These are phyloP conservation scores for Petunia secreta DNA, from an alignment of 257 asterid genomes.

Conservation along the genomic window DNA sequence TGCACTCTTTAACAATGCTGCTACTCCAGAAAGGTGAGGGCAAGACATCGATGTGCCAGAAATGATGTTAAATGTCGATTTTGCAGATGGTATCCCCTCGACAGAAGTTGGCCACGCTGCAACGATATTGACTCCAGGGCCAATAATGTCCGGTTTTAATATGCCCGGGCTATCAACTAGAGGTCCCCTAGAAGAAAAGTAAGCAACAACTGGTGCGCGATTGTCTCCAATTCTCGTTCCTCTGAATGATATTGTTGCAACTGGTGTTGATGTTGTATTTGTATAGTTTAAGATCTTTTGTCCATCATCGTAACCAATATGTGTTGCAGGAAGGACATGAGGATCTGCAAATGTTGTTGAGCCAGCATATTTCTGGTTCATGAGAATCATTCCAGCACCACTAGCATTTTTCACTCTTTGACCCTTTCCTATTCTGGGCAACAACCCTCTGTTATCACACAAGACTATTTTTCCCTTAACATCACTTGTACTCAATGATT, in stretches of 20 bases:
- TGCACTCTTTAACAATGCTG: constrained; percentile 21
- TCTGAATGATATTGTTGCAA: constrained; percentile 25
- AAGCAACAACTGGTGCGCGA: constrained; percentile 20
- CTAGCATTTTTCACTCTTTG: constrained; percentile 19
- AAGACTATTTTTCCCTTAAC: constrained; percentile 3
- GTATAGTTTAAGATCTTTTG: constrained; percentile 18
- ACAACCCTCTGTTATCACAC: not conserved
- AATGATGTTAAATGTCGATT: constrained; percentile 5
- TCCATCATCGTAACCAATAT: constrained; percentile 19
- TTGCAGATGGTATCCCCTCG: not conserved
- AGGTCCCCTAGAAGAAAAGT: constrained; percentile 26
- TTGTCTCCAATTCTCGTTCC: constrained; percentile 21
- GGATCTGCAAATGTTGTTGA: not conserved
- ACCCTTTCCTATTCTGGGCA: not conserved
- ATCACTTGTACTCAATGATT: not conserved
- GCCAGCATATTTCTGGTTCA: constrained; percentile 4
- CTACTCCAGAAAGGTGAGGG: constrained; percentile 27
- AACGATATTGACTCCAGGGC: constrained; percentile 22
- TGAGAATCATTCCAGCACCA: constrained; percentile 20
- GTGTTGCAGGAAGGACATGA: constrained; percentile 25
- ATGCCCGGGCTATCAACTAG: not conserved
- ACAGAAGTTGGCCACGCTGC: constrained; percentile 19
- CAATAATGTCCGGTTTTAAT: constrained; percentile 22
- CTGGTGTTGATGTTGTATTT: constrained; percentile 19
- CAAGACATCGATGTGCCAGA: constrained; percentile 30